Evolutionary conservation across 176 grass and related monocot genomes (phyloP).

Genomic region (Raddia distichophylla): DNA sequence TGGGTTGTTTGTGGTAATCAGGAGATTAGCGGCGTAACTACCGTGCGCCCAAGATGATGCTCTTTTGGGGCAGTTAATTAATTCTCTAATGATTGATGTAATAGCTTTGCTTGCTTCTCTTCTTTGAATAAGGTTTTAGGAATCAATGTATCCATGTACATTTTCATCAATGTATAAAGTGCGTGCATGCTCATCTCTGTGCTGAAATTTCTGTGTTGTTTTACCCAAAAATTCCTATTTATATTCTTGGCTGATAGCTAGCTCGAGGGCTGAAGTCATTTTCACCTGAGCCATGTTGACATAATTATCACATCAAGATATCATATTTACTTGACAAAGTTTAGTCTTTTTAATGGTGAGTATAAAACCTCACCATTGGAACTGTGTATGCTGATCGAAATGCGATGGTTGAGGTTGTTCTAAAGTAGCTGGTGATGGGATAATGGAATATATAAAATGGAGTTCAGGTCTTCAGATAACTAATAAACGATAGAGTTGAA

Average conservation of each 20-base stretch:
- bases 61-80: conserved; percentile 34
- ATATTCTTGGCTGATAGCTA: neutral
- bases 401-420: neutral
- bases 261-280: neutral
- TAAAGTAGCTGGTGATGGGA: neutral
- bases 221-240: neutral
- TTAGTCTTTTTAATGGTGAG: neutral
- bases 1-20: conserved; percentile 39
- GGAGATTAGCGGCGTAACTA: conserved; percentile 37
- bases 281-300: neutral
- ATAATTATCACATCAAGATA: neutral
- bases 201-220: neutral
- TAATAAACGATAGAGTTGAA: neutral
- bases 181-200: conserved; percentile 16
- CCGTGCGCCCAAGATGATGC: conserved; percentile 46
- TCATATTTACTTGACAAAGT: neutral
- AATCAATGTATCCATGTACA: conserved; percentile 36
- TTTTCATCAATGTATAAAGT: conserved; percentile 37
- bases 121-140: conserved; percentile 43
- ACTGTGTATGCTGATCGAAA: neutral
- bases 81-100: conserved; percentile 40
- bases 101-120: conserved; percentile 18
- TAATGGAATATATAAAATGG: neutral
- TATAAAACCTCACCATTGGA: neutral
- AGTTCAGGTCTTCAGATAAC: neutral